These are phyloP conservation scores for Cylindrotheca closterium DNA, from an alignment of 108 stramenopile species.

Conservation along the genomic window DNA sequence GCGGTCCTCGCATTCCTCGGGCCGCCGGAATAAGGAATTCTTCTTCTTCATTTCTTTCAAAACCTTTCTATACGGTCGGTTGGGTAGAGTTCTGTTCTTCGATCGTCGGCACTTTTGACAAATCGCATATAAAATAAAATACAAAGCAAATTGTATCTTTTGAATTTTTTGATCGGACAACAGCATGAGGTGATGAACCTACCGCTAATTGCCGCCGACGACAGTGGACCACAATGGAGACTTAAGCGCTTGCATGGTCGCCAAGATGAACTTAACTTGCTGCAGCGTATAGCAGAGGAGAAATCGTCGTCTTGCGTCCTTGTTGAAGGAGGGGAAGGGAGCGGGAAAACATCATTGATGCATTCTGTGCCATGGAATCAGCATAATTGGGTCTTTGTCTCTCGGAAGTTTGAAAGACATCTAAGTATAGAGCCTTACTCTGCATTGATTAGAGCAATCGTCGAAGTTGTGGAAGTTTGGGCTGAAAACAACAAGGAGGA, in stretches of 20 bases:
- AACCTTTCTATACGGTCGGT: no score
- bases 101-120: no score
- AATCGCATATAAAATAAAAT: no score
- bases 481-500: conserved; percentile 10
- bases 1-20: no score
- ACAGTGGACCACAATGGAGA: conserved; percentile 4
- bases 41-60: no score
- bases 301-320: conserved; percentile 1
- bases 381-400: conserved; percentile 16
- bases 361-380: conserved; percentile 18
- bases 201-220: neutral
- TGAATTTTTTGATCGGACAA: no score
- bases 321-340: conserved; percentile 20
- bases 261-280: conserved; percentile 6
- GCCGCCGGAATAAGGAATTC: no score
- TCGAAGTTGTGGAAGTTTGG: conserved; percentile 19
- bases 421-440: conserved; percentile 22
- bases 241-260: conserved; percentile 2
- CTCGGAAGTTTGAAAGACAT: conserved; percentile 24
- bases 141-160: no score
- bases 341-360: conserved; percentile 27
- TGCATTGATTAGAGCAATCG: conserved; percentile 18
- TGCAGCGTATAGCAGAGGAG: neutral
- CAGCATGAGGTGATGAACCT: no score
- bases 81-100: no score